Evolutionary conservation across 1,284 basidiomycete species (phyloP), one percentile per base, ranked within the genome.

Genomic region (Pseudozyma sp.): DNA sequence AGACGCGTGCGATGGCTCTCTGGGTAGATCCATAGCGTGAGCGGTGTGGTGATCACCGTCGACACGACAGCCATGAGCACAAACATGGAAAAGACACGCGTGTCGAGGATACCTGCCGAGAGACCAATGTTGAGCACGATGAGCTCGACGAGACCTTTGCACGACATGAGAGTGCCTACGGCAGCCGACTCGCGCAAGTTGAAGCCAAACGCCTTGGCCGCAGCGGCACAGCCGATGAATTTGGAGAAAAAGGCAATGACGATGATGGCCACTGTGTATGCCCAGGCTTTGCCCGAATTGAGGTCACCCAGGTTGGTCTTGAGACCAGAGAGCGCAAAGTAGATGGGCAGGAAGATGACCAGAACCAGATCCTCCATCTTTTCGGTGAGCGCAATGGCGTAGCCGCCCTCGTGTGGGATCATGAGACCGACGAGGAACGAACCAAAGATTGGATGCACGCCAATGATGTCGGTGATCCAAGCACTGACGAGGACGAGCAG

Each of bases 111-210:
- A 0, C 91, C 90, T 81, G 88, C 94, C 65, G 88, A 84, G 2
- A 94, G 87, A 68, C 94, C 94, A 75, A 97, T 91, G 82, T 97
- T 97, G 81, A 97, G 89, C 10, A 96, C 94, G 73, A 97, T 95
- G 48, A 96, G 89, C 69, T 83, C 81, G 34, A 83, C 79, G 10
- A 73, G 92, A 90, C 94, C 94, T 86, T 97, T 97, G 87, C 94
- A 97, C 82, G 90, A 91, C 94, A 97, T 96, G 60, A 97, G 86
- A 54, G 91, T 89, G 7, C 94, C 94, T 59, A 96, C 91, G 1
- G 94, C 93, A 19, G 90, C 90, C 10, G 91, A 88, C 85, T 96
- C 94, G 54, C 94, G 88, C 85, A 87, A 87, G 51, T 87, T 89
- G 86, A 93, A 94, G 2, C 91, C 91, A 49, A 87, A 87, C 0